Percentiles rank a stretch among this genome's conserved stretches.
Conservation (phyloP, 208 protist genomes). For the Trypanosomatidae sp. region DNA sequence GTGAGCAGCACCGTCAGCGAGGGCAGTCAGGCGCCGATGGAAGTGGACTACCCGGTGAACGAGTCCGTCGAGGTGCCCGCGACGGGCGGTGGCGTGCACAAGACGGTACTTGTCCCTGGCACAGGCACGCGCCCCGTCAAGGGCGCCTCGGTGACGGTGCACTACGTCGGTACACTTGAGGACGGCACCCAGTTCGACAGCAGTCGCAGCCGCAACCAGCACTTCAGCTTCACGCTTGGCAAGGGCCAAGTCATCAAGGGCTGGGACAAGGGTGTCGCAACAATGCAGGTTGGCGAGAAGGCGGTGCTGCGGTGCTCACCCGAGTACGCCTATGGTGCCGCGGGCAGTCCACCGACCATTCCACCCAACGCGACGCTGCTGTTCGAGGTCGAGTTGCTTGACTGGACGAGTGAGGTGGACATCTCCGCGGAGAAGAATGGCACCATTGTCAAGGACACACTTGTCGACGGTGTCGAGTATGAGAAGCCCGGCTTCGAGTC, state of each 20-base stretch:
- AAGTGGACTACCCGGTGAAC: conserved; percentile 59
- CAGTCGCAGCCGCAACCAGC: conserved; percentile 64
- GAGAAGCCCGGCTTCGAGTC: conserved; percentile 77
- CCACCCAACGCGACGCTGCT: conserved; percentile 77
- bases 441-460: conserved; percentile 62
- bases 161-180: conserved; percentile 82
- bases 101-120: conserved; percentile 73
- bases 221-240: conserved; percentile 81
- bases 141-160: conserved; percentile 74
- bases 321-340: conserved; percentile 77
- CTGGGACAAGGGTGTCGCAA: conserved; percentile 84
- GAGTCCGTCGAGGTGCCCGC: conserved; percentile 57
- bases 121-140: conserved; percentile 50
- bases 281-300: conserved; percentile 86
- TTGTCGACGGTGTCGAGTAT: conserved; percentile 55
- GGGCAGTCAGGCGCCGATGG: conserved; percentile 46
- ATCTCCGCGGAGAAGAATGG: conserved; percentile 58
- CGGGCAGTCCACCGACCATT: conserved; percentile 72
- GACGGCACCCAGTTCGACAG: conserved; percentile 86
- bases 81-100: conserved; percentile 55
- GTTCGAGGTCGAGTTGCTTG: conserved; percentile 87
- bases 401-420: conserved; percentile 67
- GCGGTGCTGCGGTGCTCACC: conserved; percentile 47
- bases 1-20: conserved; percentile 20
- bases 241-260: conserved; percentile 86